Percentiles rank a stretch among this genome's conserved stretches.
Evolutionary conservation across 768 basidiomycete genomes (phyloP).

Genomic region (Lactarius sp.): DNA sequence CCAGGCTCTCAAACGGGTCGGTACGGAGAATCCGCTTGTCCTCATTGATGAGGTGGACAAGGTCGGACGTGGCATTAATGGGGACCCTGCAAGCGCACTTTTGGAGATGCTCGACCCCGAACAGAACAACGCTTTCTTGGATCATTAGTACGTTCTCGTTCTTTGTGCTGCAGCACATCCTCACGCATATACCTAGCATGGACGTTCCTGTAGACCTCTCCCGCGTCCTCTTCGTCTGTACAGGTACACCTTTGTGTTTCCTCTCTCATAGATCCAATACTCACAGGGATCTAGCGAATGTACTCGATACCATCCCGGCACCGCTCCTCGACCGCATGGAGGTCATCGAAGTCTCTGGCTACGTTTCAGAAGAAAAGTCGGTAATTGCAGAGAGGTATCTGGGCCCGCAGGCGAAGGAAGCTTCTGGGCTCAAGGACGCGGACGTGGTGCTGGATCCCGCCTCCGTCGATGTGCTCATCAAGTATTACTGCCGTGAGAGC

Average conservation of each 20-base stretch:
- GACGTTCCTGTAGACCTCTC: slow-evolving; percentile 96
- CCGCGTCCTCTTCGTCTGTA: slow-evolving; percentile 95
- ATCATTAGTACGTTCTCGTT: slow-evolving; percentile 72
- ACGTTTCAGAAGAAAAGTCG: slow-evolving; percentile 90
- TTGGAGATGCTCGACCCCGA: slow-evolving; percentile 94
- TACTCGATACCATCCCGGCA: slow-evolving; percentile 89
- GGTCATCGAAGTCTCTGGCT: slow-evolving; percentile 90
- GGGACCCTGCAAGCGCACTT: slow-evolving; percentile 87
- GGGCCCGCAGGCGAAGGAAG: slow-evolving; percentile 88
- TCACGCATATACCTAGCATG: slow-evolving; percentile 51
- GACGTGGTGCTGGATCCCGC: slow-evolving; percentile 74
- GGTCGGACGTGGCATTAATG: slow-evolving; percentile 86
- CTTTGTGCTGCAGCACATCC: neutral
- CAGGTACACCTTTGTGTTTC: slow-evolving; percentile 39
- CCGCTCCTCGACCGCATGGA: slow-evolving; percentile 96
- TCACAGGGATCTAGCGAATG: slow-evolving; percentile 53
- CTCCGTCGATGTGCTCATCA: slow-evolving; percentile 84
- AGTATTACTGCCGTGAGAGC: slow-evolving; percentile 96
- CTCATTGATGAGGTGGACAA: slow-evolving; percentile 96
- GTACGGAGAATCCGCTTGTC: slow-evolving; percentile 90
- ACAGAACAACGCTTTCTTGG: slow-evolving; percentile 90
- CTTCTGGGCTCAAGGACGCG: slow-evolving; percentile 78
- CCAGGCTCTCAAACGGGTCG: slow-evolving; percentile 88
- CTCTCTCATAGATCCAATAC: neutral
- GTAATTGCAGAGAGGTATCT: slow-evolving; percentile 86